Evolutionary conservation across 305 asterid genomes (phyloP).

Genomic region (Fraxinus sp.): DNA sequence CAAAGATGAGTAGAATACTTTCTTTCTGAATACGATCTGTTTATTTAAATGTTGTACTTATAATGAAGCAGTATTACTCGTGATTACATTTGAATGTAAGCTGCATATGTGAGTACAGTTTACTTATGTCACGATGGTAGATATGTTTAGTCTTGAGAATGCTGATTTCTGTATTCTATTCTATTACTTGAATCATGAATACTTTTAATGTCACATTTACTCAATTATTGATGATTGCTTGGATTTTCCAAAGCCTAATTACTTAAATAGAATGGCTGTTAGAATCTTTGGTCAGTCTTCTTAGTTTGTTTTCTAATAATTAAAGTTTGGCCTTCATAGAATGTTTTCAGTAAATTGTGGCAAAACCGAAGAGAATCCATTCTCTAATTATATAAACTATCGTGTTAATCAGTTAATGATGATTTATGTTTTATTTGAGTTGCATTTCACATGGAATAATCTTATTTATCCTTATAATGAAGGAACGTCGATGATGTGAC

Average conservation of each 20-base stretch:
- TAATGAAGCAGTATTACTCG: background rate
- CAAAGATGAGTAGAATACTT: conserved; percentile 30
- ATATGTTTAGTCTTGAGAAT: background rate
- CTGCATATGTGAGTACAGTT: background rate
- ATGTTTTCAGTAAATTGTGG: background rate
- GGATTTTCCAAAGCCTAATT: background rate
- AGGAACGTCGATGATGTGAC: too few relatives aligned
- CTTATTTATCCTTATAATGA: too few relatives aligned
- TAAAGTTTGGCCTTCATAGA: background rate
- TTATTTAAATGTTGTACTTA: background rate
- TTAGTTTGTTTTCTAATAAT: too few relatives aligned
- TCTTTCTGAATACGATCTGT: background rate
- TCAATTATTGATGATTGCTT: background rate
- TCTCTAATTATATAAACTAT: too few relatives aligned
- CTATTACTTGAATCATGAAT: background rate
- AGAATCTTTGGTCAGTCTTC: background rate
- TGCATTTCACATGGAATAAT: too few relatives aligned
- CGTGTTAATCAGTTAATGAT: too few relatives aligned
- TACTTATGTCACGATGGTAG: background rate
- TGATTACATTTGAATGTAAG: background rate
- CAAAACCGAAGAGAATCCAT: background rate
- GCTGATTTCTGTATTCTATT: background rate
- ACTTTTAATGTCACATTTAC: background rate
- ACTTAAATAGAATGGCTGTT: background rate
- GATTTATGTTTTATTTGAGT: too few relatives aligned